Base-by-base conservation (phyloP, 306 rosid species). In the Prunus mira region DNA sequence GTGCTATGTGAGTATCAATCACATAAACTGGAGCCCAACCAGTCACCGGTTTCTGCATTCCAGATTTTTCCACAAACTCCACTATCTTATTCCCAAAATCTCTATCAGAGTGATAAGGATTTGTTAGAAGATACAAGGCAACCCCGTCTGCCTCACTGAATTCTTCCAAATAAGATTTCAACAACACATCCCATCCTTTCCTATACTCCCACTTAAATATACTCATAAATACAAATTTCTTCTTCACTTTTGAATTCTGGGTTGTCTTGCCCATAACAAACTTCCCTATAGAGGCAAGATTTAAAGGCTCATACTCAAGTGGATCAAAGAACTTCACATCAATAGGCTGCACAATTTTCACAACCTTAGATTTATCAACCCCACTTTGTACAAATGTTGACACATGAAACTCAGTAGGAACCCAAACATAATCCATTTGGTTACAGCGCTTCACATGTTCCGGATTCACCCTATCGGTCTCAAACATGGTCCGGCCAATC, bases 121-220 rank as follows among this genome's bases (percentile, higher is more conserved):
- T 93, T 71, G 96, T 91, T 63, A 90, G 78, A 46, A 93, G 83
- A 69, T 80, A 89, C 72, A 93, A 85, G 68, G 75, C 84, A 71
- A 89, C 91, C 46, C 49, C 67, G 78, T 91, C 98, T 47, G 65
- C 86, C 51, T 60, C 72, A 32, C 86, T 83, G 82, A 91, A 89
- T 64, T 89, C 96, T 81, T 72, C 82, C 87, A 91, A 85, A 81
- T 87, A 93, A 20, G 96, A 78, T 76, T 43, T 88, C 62, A 91
- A 52, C 85, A 93, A 77, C 71, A 91, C 84, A 85, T 93, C 98
- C 96, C 96, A 93, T 30, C 98, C 98, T 86, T 93, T 93, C 84
- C 98, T 91, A 71, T 82, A 85, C 77, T 93, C 98, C 98, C 96
- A 93, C 80, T 91, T 91, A 68, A 93, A 93, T 55, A 93, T 76